Percentiles rank a stretch among this genome's conserved stretches.
Conservation (phyloP, 352 stramenopile genomes). For the Phytophthora uliginosa region DNA sequence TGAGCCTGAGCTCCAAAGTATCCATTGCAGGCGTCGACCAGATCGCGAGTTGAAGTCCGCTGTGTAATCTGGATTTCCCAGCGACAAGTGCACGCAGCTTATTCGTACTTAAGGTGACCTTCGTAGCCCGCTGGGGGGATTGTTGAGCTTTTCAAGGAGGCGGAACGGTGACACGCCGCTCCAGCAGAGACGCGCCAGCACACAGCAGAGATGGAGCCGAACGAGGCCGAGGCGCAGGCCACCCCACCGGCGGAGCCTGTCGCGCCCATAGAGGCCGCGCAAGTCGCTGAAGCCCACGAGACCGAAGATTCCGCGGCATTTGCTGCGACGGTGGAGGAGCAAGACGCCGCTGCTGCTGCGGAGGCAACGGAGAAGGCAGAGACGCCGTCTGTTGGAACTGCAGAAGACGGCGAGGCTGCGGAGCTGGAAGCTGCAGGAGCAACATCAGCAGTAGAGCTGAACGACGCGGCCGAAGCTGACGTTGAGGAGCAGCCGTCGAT, state of each 20-base stretch:
- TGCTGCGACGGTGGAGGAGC: neutral
- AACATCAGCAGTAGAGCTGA: constrained; percentile 14
- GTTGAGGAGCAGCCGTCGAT: constrained; percentile 11
- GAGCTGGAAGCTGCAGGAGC: neutral
- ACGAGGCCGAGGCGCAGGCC: constrained; percentile 15
- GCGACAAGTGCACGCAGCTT: constrained; percentile 21
- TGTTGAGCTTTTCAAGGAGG: constrained; percentile 39
- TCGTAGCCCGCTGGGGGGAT: neutral
- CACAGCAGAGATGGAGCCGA: constrained; percentile 36
- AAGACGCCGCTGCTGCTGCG: constrained; percentile 1
- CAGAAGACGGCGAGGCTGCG: neutral
- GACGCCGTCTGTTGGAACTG: neutral
- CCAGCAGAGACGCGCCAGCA: neutral
- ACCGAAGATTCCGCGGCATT: neutral
- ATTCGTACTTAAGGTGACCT: constrained; percentile 34
- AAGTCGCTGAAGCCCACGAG: neutral
- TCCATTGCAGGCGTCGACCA: neutral
- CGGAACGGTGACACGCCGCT: constrained; percentile 9
- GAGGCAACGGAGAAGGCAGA: constrained; percentile 6
- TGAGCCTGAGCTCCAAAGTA: neutral
- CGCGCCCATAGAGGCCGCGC: constrained; percentile 1
- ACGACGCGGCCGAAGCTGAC: constrained; percentile 3
- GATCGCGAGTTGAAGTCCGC: neutral
- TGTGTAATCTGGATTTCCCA: neutral
- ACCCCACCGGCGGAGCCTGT: neutral